These are phyloP conservation scores for Rosa hybrid DNA, from an alignment of 331 rosid species.

Conservation along the genomic window DNA sequence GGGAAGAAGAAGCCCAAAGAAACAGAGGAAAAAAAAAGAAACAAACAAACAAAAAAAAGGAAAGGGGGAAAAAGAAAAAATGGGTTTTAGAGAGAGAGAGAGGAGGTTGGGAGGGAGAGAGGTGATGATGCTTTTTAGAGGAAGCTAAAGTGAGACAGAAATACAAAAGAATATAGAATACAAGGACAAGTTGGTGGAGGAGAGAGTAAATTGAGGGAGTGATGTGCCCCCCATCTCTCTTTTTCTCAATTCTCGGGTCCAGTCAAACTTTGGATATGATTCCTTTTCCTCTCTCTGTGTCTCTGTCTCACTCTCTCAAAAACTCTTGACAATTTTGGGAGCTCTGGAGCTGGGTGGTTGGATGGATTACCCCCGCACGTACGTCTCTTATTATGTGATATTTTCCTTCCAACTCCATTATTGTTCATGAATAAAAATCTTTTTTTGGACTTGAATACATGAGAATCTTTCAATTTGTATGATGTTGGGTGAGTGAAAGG, in stretches of 20 bases:
- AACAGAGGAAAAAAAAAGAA: background rate
- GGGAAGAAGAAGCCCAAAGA: background rate
- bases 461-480: background rate
- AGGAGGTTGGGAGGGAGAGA: background rate
- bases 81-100: background rate
- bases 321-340: slow-evolving; percentile 18
- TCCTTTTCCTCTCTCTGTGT: slow-evolving; percentile 17
- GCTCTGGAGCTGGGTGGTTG: background rate
- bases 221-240: background rate
- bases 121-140: slow-evolving; percentile 10
- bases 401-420: background rate
- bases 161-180: slow-evolving; percentile 13
- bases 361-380: slow-evolving; percentile 26
- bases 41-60: background rate
- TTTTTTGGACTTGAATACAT: background rate
- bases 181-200: slow-evolving; percentile 24
- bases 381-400: slow-evolving; percentile 9
- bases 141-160: slow-evolving; percentile 26
- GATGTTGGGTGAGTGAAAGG: background rate
- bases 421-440: background rate
- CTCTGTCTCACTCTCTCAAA: background rate
- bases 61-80: background rate
- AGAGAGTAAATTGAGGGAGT: slow-evolving; percentile 16
- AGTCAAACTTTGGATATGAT: slow-evolving; percentile 32
- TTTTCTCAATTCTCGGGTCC: slow-evolving; percentile 26